Evolutionary conservation across 768 basidiomycete species (phyloP).

Genomic region (Leccinum pellstonianum): DNA sequence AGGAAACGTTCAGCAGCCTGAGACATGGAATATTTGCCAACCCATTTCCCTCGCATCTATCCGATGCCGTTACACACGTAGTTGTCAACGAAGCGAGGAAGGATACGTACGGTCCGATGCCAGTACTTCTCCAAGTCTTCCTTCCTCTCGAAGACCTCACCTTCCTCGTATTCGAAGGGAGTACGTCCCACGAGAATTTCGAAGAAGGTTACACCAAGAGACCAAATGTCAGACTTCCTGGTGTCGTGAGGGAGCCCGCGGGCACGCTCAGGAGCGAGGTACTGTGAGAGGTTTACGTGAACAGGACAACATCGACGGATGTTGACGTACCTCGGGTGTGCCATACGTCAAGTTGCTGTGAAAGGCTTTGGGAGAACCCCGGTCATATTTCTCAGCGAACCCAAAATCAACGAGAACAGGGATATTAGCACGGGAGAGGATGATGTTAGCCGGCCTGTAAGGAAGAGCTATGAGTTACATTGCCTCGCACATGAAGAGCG

Average conservation of each 20-base stretch:
- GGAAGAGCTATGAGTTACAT: neutral
- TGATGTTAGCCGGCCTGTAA: constrained; percentile 85
- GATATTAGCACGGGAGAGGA: constrained; percentile 72
- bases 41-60: constrained; percentile 80
- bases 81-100: neutral
- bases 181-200: constrained; percentile 92
- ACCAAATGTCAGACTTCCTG: constrained; percentile 85
- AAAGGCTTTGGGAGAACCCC: constrained; percentile 62
- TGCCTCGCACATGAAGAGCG: neutral
- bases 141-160: constrained; percentile 73
- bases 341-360: constrained; percentile 84
- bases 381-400: constrained; percentile 86
- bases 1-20: constrained; percentile 63
- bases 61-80: neutral
- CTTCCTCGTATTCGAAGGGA: constrained; percentile 82
- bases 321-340: constrained; percentile 73
- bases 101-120: constrained; percentile 65
- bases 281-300: constrained; percentile 43
- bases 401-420: constrained; percentile 96
- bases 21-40: constrained; percentile 66
- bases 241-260: constrained; percentile 89
- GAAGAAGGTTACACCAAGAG: constrained; percentile 88
- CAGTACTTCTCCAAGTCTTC: constrained; percentile 87
- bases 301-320: neutral
- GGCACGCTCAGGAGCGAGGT: constrained; percentile 90